Conservation (phyloP, 169 alveolate species). For the Sarcocystis neurona region DNA sequence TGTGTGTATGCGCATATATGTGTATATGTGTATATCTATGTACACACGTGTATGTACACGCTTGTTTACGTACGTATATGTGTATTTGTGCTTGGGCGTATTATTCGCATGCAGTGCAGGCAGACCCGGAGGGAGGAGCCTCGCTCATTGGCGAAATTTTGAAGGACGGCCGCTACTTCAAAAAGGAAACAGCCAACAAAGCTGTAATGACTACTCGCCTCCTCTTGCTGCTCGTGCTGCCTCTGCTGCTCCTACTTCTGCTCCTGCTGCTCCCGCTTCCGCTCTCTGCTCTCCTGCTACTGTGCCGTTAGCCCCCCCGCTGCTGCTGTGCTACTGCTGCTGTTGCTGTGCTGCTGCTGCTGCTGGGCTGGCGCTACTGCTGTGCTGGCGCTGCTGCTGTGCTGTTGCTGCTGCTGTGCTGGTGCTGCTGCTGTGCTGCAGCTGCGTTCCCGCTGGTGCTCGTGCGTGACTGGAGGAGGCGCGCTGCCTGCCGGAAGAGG, state of each 20-base stretch:
- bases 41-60: background rate
- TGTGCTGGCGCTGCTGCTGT: background rate
- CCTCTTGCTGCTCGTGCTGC: background rate
- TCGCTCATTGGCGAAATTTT: slow-evolving; percentile 61
- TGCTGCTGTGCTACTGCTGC: background rate
- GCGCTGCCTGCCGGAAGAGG: too few relatives aligned
- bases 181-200: slow-evolving; percentile 65
- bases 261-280: too few relatives aligned
- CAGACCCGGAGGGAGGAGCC: slow-evolving; percentile 49
- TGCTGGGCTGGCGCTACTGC: background rate
- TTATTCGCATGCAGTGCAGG: slow-evolving; percentile 20
- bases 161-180: slow-evolving; percentile 70
- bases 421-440: background rate
- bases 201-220: slow-evolving; percentile 53
- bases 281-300: background rate
- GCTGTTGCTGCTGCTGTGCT: background rate
- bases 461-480: too few relatives aligned
- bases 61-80: background rate
- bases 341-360: background rate
- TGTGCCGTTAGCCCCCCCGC: background rate
- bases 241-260: too few relatives aligned
- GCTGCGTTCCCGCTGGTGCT: background rate
- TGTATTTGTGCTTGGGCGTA: background rate
- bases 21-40: background rate
- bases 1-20: background rate